These are phyloP conservation scores for Lachnellula suecica DNA, from an alignment of 2,329 filamentous ascomycete genomes.

Conservation along the genomic window DNA sequence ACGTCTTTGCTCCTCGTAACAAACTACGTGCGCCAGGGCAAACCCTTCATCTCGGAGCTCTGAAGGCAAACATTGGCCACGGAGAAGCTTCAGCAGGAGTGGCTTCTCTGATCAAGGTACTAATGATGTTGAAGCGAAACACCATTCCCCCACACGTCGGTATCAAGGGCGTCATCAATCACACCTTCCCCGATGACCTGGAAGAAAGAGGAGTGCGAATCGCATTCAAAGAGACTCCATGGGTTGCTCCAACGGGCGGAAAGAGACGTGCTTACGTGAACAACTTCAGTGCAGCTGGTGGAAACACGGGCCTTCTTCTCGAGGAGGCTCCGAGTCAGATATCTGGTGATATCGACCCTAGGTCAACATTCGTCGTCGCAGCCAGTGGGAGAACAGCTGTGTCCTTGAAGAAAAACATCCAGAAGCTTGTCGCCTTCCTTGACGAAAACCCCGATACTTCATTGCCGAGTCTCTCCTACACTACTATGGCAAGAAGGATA, in stretches of 20 bases:
- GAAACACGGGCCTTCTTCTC: constrained; percentile 32
- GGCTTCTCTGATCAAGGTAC: constrained; percentile 33
- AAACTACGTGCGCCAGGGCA: constrained; percentile 43
- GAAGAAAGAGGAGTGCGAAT: constrained; percentile 36
- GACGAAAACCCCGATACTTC: constrained; percentile 21
- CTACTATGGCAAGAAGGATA: constrained; percentile 46
- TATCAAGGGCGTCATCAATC: constrained; percentile 35
- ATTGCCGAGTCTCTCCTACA: constrained; percentile 31
- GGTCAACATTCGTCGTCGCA: constrained; percentile 43
- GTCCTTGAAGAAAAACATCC: constrained; percentile 26
- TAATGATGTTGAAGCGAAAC: constrained; percentile 33
- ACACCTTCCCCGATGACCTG: constrained; percentile 33
- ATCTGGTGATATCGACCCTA: constrained; percentile 37
- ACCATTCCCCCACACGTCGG: constrained; percentile 32
- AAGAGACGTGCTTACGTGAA: constrained; percentile 37
- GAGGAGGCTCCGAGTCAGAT: constrained; percentile 35
- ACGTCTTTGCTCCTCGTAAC: constrained; percentile 57
- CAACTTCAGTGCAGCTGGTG: constrained; percentile 46
- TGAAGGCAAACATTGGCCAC: constrained; percentile 38
- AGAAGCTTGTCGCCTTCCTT: constrained; percentile 24
- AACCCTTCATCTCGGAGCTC: constrained; percentile 48
- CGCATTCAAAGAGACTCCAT: constrained; percentile 28
- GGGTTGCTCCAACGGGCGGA: constrained; percentile 31
- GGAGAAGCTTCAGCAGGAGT: constrained; percentile 35
- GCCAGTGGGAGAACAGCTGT: constrained; percentile 45